These are phyloP conservation scores for Diaporthe helianthi DNA, from an alignment of 2,329 filamentous ascomycete species.

Conservation along the genomic window DNA sequence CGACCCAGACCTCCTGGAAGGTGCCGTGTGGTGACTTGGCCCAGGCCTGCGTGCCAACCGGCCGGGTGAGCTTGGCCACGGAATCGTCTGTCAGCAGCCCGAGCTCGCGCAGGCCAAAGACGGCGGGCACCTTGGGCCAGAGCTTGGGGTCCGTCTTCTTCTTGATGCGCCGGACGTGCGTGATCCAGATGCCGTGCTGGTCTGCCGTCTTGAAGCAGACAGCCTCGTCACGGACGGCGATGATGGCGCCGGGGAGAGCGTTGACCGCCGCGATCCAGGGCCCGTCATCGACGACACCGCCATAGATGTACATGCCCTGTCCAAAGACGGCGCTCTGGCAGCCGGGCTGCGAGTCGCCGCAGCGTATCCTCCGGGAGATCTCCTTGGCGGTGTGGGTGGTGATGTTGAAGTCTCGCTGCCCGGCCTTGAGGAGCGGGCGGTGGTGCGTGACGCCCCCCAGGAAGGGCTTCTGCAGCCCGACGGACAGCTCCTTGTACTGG, in stretches of 20 bases:
- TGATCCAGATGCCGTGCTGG: slow-evolving; percentile 50
- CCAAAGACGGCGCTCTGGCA: slow-evolving; percentile 48
- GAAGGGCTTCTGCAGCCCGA: slow-evolving; percentile 45
- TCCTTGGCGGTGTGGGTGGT: slow-evolving; percentile 44
- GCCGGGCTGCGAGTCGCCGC: slow-evolving; percentile 51
- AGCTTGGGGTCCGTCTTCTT: slow-evolving; percentile 46
- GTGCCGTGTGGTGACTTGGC: slow-evolving; percentile 41
- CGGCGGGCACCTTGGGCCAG: slow-evolving; percentile 51
- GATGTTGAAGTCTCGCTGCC: slow-evolving; percentile 47
- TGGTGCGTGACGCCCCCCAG: slow-evolving; percentile 47
- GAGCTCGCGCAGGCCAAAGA: slow-evolving; percentile 44
- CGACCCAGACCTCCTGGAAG: slow-evolving; percentile 50
- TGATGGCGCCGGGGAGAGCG: slow-evolving; percentile 39
- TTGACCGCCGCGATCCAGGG: slow-evolving; percentile 34
- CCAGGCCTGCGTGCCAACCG: slow-evolving; percentile 40
- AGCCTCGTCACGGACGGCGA: slow-evolving; percentile 46
- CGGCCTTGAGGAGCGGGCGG: slow-evolving; percentile 49
- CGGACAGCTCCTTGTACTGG: slow-evolving; percentile 42
- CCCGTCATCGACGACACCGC: slow-evolving; percentile 47
- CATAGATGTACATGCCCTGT: slow-evolving; percentile 48
- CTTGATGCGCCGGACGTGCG: slow-evolving; percentile 49
- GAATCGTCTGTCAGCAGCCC: slow-evolving; percentile 40
- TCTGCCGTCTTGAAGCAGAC: slow-evolving; percentile 49
- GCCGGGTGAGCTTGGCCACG: slow-evolving; percentile 34
- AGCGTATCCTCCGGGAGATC: slow-evolving; percentile 51